Evolutionary conservation across 768 basidiomycete genomes (phyloP).

Genomic region (Kwoniella newhampshirensis): DNA sequence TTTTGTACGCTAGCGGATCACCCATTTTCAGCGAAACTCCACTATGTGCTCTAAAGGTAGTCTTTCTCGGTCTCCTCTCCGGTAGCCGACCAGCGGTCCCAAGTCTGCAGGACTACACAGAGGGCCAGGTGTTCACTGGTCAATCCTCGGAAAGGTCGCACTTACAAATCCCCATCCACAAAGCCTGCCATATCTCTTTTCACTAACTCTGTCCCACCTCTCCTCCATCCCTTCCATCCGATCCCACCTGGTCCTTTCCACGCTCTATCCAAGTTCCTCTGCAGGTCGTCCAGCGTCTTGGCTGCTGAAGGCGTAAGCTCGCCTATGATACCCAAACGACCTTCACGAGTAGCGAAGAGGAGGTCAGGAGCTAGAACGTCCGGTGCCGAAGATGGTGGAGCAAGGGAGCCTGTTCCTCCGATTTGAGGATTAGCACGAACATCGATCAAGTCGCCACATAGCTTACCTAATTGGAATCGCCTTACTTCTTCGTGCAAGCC

Average conservation of each 20-base stretch:
- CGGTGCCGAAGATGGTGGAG: constrained; percentile 33
- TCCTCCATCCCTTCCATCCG: constrained; percentile 33
- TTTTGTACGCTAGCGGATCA: constrained; percentile 44
- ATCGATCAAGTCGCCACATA: neutral
- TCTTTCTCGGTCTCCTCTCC: neutral
- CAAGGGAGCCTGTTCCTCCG: constrained; percentile 34
- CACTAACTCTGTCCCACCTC: constrained; percentile 33
- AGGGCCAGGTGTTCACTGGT: too few relatives aligned
- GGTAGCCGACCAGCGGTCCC: too few relatives aligned
- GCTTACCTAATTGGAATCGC: constrained; percentile 39
- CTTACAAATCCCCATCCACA: constrained; percentile 53
- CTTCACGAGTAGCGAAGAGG: constrained; percentile 45
- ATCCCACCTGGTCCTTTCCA: constrained; percentile 40
- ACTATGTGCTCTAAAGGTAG: too few relatives aligned
- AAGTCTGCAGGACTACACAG: too few relatives aligned
- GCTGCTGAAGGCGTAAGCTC: constrained; percentile 40
- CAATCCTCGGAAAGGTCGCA: neutral
- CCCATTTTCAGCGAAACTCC: neutral
- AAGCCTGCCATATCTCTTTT: constrained; percentile 45
- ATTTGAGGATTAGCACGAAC: neutral
- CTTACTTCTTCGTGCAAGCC: constrained; percentile 50
- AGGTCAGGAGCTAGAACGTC: constrained; percentile 39
- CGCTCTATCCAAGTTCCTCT: constrained; percentile 47
- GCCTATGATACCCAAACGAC: constrained; percentile 47
- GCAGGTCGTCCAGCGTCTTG: constrained; percentile 41